Conservation (phyloP, 306 rosid genomes). For the Fragaria nilgerrensis region DNA sequence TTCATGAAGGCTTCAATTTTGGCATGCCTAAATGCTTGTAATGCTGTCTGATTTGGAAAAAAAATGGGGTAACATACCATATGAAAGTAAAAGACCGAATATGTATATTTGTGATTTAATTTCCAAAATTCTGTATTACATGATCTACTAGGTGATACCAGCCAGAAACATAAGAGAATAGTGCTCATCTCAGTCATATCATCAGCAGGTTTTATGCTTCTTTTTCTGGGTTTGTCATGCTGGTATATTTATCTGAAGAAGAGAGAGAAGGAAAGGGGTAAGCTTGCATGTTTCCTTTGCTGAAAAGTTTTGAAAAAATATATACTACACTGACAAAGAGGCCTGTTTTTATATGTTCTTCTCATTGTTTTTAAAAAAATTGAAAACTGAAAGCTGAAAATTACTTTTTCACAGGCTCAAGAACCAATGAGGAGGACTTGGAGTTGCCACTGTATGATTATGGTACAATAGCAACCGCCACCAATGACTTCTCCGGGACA, state of each 20-base stretch:
- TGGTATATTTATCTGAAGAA: not conserved
- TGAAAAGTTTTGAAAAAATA: not conserved
- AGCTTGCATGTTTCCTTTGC: conserved; percentile 2
- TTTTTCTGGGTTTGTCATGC: not conserved
- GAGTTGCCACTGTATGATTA: conserved; percentile 50
- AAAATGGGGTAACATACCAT: not conserved
- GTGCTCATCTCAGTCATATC: conserved; percentile 1
- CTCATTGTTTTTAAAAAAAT: not conserved
- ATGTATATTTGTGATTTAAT: not conserved
- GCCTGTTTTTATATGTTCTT: not conserved
- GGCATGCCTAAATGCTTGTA: not conserved
- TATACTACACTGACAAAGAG: not conserved
- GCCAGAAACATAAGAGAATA: not conserved
- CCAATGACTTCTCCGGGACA: conserved; percentile 33
- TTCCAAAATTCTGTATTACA: not conserved
- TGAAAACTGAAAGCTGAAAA: not conserved
- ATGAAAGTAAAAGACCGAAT: not conserved
- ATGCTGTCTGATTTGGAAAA: not conserved
- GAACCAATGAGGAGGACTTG: conserved; percentile 21
- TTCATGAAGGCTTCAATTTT: not conserved
- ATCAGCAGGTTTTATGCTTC: not conserved
- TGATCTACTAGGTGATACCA: not conserved
- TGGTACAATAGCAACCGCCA: conserved; percentile 38
- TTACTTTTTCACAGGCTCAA: conserved; percentile 6
- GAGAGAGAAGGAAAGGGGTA: conserved; percentile 24